phyloP scores from a whole-genome alignment of 164 flowering plant genomes.

The Berberis thunbergii region DNA sequence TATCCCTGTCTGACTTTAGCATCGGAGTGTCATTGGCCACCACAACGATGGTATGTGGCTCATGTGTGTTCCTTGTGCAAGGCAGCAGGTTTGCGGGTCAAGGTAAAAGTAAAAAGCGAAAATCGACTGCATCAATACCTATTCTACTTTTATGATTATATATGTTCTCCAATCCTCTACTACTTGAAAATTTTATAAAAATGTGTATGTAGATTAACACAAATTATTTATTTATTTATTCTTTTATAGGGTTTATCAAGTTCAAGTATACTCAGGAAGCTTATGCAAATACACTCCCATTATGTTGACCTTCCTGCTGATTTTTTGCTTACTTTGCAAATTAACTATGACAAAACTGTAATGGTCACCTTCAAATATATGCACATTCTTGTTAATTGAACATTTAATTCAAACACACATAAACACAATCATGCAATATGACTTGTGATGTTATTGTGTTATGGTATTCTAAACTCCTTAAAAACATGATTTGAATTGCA shows the following conservation, averaged over 20 bases:
- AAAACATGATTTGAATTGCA: no score
- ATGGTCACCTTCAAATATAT: slow-evolving; percentile 59
- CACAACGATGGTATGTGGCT: no score
- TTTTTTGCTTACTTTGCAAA: slow-evolving; percentile 36
- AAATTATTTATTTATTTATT: not conserved
- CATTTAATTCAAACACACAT: not conserved
- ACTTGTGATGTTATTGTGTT: not conserved
- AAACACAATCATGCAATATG: not conserved
- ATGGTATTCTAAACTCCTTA: not conserved
- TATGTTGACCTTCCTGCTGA: slow-evolving; percentile 95
- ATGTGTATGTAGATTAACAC: not conserved
- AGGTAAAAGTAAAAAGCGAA: no score
- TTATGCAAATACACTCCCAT: slow-evolving; percentile 95
- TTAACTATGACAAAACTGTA: slow-evolving; percentile 87
- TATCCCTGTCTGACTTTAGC: no score
- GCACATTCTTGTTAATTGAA: not conserved
- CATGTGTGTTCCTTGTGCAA: no score
- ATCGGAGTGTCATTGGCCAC: no score
- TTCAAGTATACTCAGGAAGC: slow-evolving; percentile 91
- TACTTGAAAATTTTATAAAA: not conserved
- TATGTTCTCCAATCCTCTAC: not conserved
- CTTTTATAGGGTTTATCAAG: slow-evolving; percentile 85
- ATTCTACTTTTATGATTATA: slow-evolving; percentile 1
- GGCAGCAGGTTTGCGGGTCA: no score
- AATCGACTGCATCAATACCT: not conserved